Base-by-base conservation (phyloP, 179 eudicot species). In the Amaranthus tricolor region DNA sequence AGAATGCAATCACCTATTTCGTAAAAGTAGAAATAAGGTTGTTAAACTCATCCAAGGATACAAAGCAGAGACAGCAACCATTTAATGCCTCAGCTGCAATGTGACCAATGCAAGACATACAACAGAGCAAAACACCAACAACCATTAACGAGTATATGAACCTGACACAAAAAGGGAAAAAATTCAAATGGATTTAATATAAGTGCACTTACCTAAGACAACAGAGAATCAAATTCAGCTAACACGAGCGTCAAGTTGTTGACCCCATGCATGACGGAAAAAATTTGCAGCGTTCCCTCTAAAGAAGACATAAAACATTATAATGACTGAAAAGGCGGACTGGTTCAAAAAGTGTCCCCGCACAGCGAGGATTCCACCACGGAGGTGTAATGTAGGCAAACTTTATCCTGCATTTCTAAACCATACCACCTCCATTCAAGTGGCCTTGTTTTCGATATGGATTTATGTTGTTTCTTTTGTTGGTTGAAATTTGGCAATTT, bases 61-160 rank as follows among this genome's bases (percentile, higher is more conserved):
- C 97, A 78, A 88, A 89, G 81, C 93, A 87, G 74, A 90, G 96
- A 85, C 97, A 92, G 76, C 89, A 87, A 14, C 96, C 95, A 71
- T 84, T 92, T 43, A 86, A 84, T 51, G 89, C 89, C 82, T 90
- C 97, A 69, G 96, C 93, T 60, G 89, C 96, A 86, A 92, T 84
- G 75, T 90, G 88, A 55, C 97, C 97, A 68, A 87, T 82, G 85
- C 87, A 90, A 69, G 92, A 83, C 79, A 89, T 77, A 73, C 70
- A 85, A 68, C 89, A 89, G 53, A 90, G 51, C 64, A 83, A 19
- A 76, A 84, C 71, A 24, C 97, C 97, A 77, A 83, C 62, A 50
- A 85, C 86, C 94, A 92, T 87, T 70, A 89, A 77, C 44, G 82
- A 82, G 80, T 84, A 90, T 80, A 90, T 88, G 80, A 92, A 92